phyloP scores from a whole-genome alignment of 768 basidiomycete species.

The Boletales sp. region DNA sequence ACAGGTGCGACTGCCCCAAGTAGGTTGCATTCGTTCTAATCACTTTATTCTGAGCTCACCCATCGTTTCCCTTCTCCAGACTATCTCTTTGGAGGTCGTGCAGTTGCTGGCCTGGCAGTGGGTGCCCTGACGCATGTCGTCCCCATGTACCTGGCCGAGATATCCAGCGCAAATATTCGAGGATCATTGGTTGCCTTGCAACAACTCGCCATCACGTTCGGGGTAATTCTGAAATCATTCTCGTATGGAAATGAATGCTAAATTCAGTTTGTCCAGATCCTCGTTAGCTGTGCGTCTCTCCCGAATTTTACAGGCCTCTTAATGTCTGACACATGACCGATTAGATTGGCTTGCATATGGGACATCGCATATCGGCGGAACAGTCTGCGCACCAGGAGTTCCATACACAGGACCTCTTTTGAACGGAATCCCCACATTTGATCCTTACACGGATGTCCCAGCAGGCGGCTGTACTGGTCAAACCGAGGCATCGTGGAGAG shows the following conservation, averaged over 20 bases:
- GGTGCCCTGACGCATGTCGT: conserved; percentile 24
- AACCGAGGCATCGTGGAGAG: conserved; percentile 31
- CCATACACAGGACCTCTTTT: conserved; percentile 29
- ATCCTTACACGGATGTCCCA: conserved; percentile 29
- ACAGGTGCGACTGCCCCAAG: conserved; percentile 27
- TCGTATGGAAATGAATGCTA: background rate
- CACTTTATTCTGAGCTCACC: background rate
- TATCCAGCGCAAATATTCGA: conserved; percentile 36
- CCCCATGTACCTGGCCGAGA: conserved; percentile 37
- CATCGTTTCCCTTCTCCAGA: conserved; percentile 5
- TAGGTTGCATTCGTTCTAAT: background rate
- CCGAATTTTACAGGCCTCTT: background rate
- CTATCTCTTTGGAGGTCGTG: conserved; percentile 29
- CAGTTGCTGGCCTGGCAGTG: conserved; percentile 17
- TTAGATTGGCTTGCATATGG: conserved; percentile 32
- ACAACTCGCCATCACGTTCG: conserved; percentile 33
- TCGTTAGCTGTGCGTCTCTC: conserved; percentile 28
- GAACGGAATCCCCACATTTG: conserved; percentile 29
- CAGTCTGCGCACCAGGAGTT: conserved; percentile 25
- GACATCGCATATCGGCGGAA: conserved; percentile 33
- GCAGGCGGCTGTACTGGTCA: conserved; percentile 30
- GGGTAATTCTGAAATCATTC: conserved; percentile 22
- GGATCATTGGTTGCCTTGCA: conserved; percentile 36
- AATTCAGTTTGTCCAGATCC: conserved; percentile 16
- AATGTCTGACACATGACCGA: background rate